Base-by-base conservation (phyloP, 1,284 basidiomycete genomes). In the Amylostereum chailletii region DNA sequence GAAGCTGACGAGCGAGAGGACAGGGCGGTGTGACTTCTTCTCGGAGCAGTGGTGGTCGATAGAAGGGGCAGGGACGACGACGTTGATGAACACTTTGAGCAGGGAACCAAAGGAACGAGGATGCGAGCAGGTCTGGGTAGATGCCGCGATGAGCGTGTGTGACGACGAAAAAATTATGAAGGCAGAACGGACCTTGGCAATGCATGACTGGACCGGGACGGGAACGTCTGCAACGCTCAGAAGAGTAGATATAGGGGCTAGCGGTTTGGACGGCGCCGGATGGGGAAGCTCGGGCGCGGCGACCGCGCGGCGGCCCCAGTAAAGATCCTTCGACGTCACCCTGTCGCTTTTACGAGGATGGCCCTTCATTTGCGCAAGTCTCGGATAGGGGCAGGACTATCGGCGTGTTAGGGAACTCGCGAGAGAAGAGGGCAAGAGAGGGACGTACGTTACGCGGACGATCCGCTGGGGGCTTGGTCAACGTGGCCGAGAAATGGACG, bases 331-430 rank as follows among this genome's bases (percentile, higher is more conserved):
- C 27, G 59, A 67, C 27, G 50, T 50, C 49, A 52, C 56, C 47
- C 66, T 59, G 54, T 65, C 60, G 11, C 61, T 58, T 34, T 36
- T 51, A 19, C 19, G 19, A 19, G 19, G 19, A 19, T 19, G 19
- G 47, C 63, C 64, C 53, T 66, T 71, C 34, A 57, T 57, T 51
- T 72, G 70, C 10, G 70, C 70, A 44, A 72, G 64, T 49, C 57
- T 65, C 30, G 71, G 71, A 52, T 71, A 72, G 27, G 57, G 55
- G 5, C 64, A 46, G 40, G 56, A 60, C 43, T 51, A 49, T 65
- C 71, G 49, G 42, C 7, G 10, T 49, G 42, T 52, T n/a, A 46
- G 9, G 26, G 42, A 42, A 45, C 48, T 42, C 32, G 42, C 39
- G 34, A 31, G 37, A 46, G 54, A 39, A 55, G 45, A 49, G 32